These are phyloP conservation scores for Amylocystis lapponica DNA, from an alignment of 768 basidiomycete genomes.

Conservation along the genomic window DNA sequence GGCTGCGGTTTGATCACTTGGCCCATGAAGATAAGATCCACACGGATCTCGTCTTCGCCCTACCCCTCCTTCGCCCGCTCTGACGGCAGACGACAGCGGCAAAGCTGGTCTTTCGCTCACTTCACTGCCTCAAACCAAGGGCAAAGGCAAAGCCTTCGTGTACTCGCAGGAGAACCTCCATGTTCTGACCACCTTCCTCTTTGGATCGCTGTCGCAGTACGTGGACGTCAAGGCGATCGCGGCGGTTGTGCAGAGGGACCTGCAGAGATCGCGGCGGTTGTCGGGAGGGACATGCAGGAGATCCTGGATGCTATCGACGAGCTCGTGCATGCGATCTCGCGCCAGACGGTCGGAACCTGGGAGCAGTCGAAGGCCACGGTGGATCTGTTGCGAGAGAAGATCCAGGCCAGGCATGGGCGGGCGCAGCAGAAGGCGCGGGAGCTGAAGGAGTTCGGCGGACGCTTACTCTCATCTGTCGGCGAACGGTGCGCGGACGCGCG, in stretches of 20 bases:
- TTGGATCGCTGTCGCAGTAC: conserved; percentile 20
- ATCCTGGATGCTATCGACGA: conserved; percentile 23
- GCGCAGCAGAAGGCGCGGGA: conserved; percentile 23
- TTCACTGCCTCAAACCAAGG: conserved; percentile 15
- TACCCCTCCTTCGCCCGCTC: conserved; percentile 10
- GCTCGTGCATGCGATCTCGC: conserved; percentile 17
- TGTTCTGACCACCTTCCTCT: conserved; percentile 19
- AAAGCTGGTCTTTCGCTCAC: conserved; percentile 4
- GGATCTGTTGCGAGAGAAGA: conserved; percentile 12
- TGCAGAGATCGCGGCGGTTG: conserved; percentile 4
- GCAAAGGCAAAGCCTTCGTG: conserved; percentile 17
- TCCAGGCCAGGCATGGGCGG: conserved; percentile 22
- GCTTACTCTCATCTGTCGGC: conserved; percentile 18
- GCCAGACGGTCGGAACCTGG: conserved; percentile 13
- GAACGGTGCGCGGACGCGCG: conserved; percentile 19
- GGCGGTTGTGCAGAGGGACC: no score
- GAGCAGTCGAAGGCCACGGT: conserved; percentile 13
- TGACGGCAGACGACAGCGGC: conserved; percentile 7
- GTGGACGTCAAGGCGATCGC: conserved; percentile 14
- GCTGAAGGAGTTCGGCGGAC: conserved; percentile 23
- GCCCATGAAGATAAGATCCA: conserved; percentile 17
- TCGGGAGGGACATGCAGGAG: conserved; percentile 17
- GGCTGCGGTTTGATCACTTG: conserved; percentile 25
- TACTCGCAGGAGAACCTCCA: conserved; percentile 14
- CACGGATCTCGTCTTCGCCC: conserved; percentile 23